Evolutionary conservation across 164 flowering plant genomes (phyloP).

Genomic region (Akebia trifoliata): DNA sequence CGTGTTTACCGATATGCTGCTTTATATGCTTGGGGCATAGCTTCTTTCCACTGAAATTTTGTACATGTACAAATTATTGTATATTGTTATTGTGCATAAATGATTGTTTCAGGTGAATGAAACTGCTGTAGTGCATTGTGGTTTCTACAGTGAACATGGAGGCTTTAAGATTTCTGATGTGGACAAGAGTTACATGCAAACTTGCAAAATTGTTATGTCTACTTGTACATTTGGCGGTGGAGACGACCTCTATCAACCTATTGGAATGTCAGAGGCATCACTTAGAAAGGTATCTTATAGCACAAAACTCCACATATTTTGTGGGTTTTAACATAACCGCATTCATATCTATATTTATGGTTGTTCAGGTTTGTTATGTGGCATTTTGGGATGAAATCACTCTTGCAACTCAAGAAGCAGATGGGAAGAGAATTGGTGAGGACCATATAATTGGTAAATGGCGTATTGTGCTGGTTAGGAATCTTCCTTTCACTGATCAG

Average conservation of each 20-base stretch:
- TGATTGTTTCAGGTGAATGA: conserved; percentile 56
- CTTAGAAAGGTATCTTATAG: conserved; percentile 49
- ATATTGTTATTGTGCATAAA: conserved; percentile 17
- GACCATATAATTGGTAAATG: conserved; percentile 78
- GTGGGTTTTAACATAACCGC: neutral
- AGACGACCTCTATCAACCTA: conserved; percentile 95
- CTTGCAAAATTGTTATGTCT: conserved; percentile 77
- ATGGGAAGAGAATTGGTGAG: conserved; percentile 54
- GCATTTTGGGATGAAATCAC: conserved; percentile 99
- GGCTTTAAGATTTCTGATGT: conserved; percentile 79
- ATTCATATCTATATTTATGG: conserved; percentile 2
- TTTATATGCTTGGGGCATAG: conserved; percentile 8
- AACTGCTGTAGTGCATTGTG: conserved; percentile 72
- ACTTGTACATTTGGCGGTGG: conserved; percentile 99
- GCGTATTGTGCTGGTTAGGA: conserved; percentile 68
- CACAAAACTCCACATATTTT: neutral
- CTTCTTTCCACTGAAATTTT: neutral
- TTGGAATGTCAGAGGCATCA: conserved; percentile 81
- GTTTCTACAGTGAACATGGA: conserved; percentile 83
- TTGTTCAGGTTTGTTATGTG: conserved; percentile 81
- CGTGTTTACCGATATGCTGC: neutral
- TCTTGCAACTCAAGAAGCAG: conserved; percentile 52
- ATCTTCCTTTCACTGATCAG: conserved; percentile 92
- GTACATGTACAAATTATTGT: conserved; percentile 1
- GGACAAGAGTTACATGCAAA: conserved; percentile 61